Base-by-base conservation (phyloP, 441 rosid species). In the Metrosideros polymorpha region DNA sequence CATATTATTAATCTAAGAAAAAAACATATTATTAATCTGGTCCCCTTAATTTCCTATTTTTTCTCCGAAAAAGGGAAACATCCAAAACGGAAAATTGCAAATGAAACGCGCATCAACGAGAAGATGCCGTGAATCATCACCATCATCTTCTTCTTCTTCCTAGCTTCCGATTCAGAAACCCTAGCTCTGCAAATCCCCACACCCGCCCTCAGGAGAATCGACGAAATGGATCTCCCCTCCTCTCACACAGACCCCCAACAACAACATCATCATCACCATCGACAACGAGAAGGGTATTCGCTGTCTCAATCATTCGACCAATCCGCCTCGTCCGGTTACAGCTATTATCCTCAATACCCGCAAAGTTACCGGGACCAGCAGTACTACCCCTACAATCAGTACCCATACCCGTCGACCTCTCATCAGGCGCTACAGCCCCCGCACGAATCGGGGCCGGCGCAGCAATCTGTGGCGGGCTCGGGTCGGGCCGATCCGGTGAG, bases 241-340 rank as follows among this genome's bases (percentile, higher is more conserved):
- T 85, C 90, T 56, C 47, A 83, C 22, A 85, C 86, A 12, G 86
- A 86, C 85, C n/a, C 88, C 47, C 86, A 55, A 15, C 88, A 55
- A 15, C 88, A 71, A 14, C 51, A 61, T 30, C 54, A 75, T 52
- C 86, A 42, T 24, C 83, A 50, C 39, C 63, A 39, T 35, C 83
- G 30, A 42, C 83, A 77, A 10, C 87, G 55, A 54, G 90, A 55
- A 83, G 39, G 59, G 14, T 85, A 87, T 59, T 42, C 54, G 50
- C 86, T 84, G 84, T 61, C 88, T 6, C 83, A 85, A 13, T 87
- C 79, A 19, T 55, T 39, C 50, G 85, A 84, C 10, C 54, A n/a
- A 9, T 51, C 84, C 19, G 52, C 24, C n/a, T 89, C 52, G 5
- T 66, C 89, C 43, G 76, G 45, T 85, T 90, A 89, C 79, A 45